Evolutionary conservation across 2,329 filamentous ascomycete species (phyloP), one percentile per base, ranked within the genome.

Genomic region (Curvularia verruculosa): DNA sequence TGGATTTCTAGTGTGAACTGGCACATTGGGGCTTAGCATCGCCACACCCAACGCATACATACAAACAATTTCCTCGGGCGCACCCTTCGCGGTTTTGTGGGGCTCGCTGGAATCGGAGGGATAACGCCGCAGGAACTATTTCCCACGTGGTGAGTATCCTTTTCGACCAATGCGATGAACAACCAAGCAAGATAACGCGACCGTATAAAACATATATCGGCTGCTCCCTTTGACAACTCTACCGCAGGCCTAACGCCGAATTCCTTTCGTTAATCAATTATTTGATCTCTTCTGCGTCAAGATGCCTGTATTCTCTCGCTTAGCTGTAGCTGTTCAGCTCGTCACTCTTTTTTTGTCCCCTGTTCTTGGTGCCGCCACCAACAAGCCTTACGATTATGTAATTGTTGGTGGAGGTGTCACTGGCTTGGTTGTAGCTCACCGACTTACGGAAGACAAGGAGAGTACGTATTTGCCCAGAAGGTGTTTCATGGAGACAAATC

Each of bases 351-450:
- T 68, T 29, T 23, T 69, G n/a, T 57, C 60, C 12, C 64, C 66
- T 10, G 64, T 61, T 53, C 59, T 61, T 48, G 59, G 59, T 43
- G 56, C 53, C 10, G 59, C 50, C 9, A 48, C 56, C 13, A 49
- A 52, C 21, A 51, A 56, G 34, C 54, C 63, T 26, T 71, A 70
- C 34, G 71, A 74, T 54, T 74, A 74, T 63, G 63, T 74, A 7
- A 68, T 74, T 37, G 66, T 74, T 31, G 71, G 71, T 46, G 71
- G 68, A 41, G 71, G 70, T 37, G 60, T 69, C n/a, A 70, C 63
- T 12, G 71, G 71, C 5, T 55, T 71, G 43, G 59, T 71, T 21
- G 65, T 73, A 9, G 70, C 71, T 5, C 69, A 69, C 44, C 61
- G 71, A 18, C 49, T 74, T 46, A 66, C 58, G 1, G 69, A 71